Conservation (phyloP, 1,284 basidiomycete genomes). For the Trametes hirsuta region DNA sequence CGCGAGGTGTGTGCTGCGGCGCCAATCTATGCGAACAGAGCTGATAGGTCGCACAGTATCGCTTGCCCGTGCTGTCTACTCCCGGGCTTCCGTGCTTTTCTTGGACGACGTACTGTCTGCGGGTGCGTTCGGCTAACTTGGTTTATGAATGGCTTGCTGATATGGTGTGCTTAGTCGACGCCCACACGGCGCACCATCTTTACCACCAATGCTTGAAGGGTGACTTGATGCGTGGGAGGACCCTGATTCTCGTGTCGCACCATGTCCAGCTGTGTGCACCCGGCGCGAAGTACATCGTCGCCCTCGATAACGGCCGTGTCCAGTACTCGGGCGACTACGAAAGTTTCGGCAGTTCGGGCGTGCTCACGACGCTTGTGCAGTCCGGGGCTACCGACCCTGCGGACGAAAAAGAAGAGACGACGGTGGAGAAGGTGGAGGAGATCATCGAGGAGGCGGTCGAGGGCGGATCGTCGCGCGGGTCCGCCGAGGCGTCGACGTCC, state of each 20-base stretch:
- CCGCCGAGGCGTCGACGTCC: conserved; percentile 40
- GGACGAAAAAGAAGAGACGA: conserved; percentile 37
- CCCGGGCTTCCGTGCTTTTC: conserved; percentile 82
- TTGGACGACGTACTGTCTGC: conserved; percentile 90
- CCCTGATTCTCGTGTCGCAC: conserved; percentile 88
- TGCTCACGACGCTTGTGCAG: conserved; percentile 72
- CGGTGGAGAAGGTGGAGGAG: conserved; percentile 30
- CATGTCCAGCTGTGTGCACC: conserved; percentile 81
- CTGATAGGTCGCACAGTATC: conserved; percentile 51
- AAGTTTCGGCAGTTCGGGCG: conserved; percentile 67
- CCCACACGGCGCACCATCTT: conserved; percentile 87
- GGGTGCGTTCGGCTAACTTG: conserved; percentile 38
- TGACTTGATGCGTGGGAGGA: conserved; percentile 79
- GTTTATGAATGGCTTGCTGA: neutral
- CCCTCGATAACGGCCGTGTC: conserved; percentile 87
- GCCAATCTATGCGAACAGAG: neutral
- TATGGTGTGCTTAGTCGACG: conserved; percentile 60
- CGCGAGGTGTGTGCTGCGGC: conserved; percentile 59
- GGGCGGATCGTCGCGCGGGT: conserved; percentile 22
- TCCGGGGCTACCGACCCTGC: conserved; percentile 51
- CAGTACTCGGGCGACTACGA: conserved; percentile 72
- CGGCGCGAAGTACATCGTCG: conserved; percentile 74
- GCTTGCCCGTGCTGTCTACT: conserved; percentile 93
- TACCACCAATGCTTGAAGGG: conserved; percentile 85
- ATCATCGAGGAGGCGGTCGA: conserved; percentile 19